Conservation (phyloP, 2,329 filamentous ascomycete species). For the Polychaeton citri region DNA sequence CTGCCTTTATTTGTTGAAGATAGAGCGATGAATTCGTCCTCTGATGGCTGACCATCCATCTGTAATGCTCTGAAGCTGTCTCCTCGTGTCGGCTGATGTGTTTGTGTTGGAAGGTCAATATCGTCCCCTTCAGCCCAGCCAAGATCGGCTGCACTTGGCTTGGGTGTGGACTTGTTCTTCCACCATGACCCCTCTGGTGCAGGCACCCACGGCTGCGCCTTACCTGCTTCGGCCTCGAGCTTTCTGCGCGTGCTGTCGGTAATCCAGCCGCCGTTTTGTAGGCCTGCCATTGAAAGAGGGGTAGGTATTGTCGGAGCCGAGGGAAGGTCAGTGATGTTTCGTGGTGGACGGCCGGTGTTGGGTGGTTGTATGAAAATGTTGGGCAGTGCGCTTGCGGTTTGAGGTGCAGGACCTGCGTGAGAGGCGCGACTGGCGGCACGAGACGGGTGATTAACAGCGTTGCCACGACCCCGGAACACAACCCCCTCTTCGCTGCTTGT, state of each 20-base stretch:
- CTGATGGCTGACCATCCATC: not conserved
- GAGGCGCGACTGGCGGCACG: not conserved
- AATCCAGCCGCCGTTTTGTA: too few relatives aligned
- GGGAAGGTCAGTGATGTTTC: too few relatives aligned
- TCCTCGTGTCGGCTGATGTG: not conserved
- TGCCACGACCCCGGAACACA: conserved; percentile 46
- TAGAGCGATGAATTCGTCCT: not conserved
- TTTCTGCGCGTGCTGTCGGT: too few relatives aligned
- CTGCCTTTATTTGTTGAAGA: conserved; percentile 14
- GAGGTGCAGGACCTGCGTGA: not conserved
- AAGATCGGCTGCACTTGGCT: conserved; percentile 1
- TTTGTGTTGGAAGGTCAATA: not conserved
- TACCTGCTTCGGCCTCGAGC: not conserved
- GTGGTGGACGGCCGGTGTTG: too few relatives aligned
- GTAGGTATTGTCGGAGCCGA: too few relatives aligned
- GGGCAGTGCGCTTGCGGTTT: too few relatives aligned
- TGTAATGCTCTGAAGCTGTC: conserved; percentile 2
- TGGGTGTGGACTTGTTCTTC: conserved; percentile 10
- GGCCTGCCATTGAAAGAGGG: too few relatives aligned
- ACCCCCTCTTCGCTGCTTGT: conserved; percentile 64
- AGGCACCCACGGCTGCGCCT: conserved; percentile 3
- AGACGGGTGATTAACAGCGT: conserved; percentile 3
- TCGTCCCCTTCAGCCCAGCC: not conserved
- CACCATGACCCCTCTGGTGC: conserved; percentile 14
- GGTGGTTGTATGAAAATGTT: not conserved